These are phyloP conservation scores for Naematelia encephala DNA, from an alignment of 768 basidiomycete genomes.

Conservation along the genomic window DNA sequence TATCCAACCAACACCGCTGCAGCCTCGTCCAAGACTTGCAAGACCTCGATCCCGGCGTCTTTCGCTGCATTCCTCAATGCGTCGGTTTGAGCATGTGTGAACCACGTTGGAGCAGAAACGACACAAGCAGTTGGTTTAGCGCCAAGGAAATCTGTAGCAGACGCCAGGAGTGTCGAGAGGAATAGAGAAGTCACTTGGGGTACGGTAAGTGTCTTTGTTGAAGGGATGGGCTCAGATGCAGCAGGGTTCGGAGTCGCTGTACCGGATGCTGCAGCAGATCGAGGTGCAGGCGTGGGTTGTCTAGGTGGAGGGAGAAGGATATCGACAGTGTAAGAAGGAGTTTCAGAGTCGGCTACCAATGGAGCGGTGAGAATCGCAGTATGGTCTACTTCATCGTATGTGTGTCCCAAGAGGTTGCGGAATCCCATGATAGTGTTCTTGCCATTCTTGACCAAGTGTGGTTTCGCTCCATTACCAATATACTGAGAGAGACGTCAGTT, in stretches of 20 bases:
- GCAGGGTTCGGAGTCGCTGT: conserved; percentile 54
- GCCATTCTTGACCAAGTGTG: conserved; percentile 90
- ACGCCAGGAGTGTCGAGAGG: conserved; percentile 75
- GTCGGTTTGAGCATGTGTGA: conserved; percentile 63
- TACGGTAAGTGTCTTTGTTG: conserved; percentile 67
- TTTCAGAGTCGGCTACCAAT: conserved; percentile 60
- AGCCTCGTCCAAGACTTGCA: conserved; percentile 83
- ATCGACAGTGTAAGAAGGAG: conserved; percentile 78
- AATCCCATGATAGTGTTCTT: conserved; percentile 94
- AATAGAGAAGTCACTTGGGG: conserved; percentile 82
- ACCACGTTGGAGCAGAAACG: conserved; percentile 74
- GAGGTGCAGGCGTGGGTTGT: conserved; percentile 26
- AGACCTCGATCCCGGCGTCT: conserved; percentile 74
- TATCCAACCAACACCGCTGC: conserved; percentile 65
- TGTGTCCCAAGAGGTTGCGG: conserved; percentile 88
- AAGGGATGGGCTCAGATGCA: conserved; percentile 58
- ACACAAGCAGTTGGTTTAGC: conserved; percentile 70
- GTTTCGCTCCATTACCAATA: conserved; percentile 90
- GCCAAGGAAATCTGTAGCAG: conserved; percentile 87
- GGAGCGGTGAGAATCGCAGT: conserved; percentile 58
- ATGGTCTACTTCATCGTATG: conserved; percentile 55
- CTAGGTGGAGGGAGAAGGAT: conserved; percentile 65
- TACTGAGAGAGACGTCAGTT: conserved; percentile 59
- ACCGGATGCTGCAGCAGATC: conserved; percentile 55
- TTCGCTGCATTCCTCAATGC: conserved; percentile 71